These are phyloP conservation scores for Dothistroma septosporum DNA, from an alignment of 2,329 filamentous ascomycete species.

Conservation along the genomic window DNA sequence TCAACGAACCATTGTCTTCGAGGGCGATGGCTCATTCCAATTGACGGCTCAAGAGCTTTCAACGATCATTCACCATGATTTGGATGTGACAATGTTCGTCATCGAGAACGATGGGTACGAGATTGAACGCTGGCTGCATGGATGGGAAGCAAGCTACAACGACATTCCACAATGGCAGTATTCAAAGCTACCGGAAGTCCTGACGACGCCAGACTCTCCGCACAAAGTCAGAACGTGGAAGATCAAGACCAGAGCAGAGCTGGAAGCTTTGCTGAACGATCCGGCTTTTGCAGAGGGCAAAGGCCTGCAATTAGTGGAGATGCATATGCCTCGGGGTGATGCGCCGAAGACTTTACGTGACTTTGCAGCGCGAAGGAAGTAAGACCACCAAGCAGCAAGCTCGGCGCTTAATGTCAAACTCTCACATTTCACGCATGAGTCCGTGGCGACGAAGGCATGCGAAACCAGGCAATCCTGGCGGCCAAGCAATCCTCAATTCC, in stretches of 20 bases:
- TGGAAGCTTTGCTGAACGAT: constrained; percentile 12
- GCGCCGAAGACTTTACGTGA: constrained; percentile 14
- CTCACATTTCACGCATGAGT: neutral
- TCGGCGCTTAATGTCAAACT: neutral
- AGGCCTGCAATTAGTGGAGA: constrained; percentile 15
- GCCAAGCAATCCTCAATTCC: neutral
- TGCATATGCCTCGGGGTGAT: constrained; percentile 16
- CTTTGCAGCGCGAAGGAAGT: constrained; percentile 3
- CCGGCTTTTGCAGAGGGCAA: constrained; percentile 12
- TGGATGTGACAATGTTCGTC: constrained; percentile 38
- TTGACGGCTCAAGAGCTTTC: constrained; percentile 63
- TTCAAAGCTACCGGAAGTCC: constrained; percentile 7
- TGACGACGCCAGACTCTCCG: constrained; percentile 6
- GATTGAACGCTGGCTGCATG: constrained; percentile 45
- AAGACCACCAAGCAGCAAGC: neutral
- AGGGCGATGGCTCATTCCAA: constrained; percentile 58
- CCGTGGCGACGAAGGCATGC: neutral
- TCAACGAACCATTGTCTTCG: constrained; percentile 8
- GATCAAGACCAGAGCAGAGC: constrained; percentile 8
- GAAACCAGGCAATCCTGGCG: neutral
- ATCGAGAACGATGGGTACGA: constrained; percentile 47
- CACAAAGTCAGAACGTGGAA: constrained; percentile 12
- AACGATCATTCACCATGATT: constrained; percentile 52
- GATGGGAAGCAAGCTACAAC: constrained; percentile 29
- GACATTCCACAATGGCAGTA: constrained; percentile 18